A percentile compares a stretch with the other conserved stretches of the same genome.
phyloP scores from a whole-genome alignment of 345 rosid genomes.

The Stellera chamaejasme region DNA sequence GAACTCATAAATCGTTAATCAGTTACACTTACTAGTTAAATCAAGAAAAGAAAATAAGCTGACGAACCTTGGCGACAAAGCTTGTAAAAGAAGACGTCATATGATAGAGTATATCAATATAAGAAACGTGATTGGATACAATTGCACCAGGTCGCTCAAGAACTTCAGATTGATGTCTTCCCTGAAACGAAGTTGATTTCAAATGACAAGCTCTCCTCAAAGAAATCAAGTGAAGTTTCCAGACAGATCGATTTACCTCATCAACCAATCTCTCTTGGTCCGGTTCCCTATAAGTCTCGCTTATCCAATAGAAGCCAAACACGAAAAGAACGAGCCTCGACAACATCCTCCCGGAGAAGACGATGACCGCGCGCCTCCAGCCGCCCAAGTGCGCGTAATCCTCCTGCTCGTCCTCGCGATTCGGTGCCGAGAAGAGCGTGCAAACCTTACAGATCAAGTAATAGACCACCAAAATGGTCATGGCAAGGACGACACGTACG shows the following conservation, averaged over 20 bases:
- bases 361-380: slow-evolving; percentile 75
- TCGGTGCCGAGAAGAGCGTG: slow-evolving; percentile 67
- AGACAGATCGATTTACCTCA: slow-evolving; percentile 21
- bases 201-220: slow-evolving; percentile 7
- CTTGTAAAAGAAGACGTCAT: slow-evolving; percentile 94
- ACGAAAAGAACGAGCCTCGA: slow-evolving; percentile 71
- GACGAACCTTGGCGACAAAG: slow-evolving; percentile 97
- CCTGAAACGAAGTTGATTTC: slow-evolving; percentile 5
- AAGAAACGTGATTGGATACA: slow-evolving; percentile 81
- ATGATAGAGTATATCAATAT: slow-evolving; percentile 89
- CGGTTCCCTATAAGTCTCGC: slow-evolving; percentile 31
- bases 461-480: slow-evolving; percentile 46
- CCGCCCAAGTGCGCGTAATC: slow-evolving; percentile 92
- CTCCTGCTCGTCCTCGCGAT: slow-evolving; percentile 75
- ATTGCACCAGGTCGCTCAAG: slow-evolving; percentile 75
- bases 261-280: slow-evolving; percentile 12
- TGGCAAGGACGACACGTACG: slow-evolving; percentile 45
- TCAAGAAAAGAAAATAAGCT: neutral
- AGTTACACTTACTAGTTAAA: neutral
- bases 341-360: slow-evolving; percentile 56
- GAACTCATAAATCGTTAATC: neutral
- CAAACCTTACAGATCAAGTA: slow-evolving; percentile 80
- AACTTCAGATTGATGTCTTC: slow-evolving; percentile 31
- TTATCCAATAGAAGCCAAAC: slow-evolving; percentile 92
- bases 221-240: neutral